Evolutionary conservation across 768 basidiomycete species (phyloP), one percentile per base, ranked within the genome.

Genomic region (Pleurotus ostreatus): DNA sequence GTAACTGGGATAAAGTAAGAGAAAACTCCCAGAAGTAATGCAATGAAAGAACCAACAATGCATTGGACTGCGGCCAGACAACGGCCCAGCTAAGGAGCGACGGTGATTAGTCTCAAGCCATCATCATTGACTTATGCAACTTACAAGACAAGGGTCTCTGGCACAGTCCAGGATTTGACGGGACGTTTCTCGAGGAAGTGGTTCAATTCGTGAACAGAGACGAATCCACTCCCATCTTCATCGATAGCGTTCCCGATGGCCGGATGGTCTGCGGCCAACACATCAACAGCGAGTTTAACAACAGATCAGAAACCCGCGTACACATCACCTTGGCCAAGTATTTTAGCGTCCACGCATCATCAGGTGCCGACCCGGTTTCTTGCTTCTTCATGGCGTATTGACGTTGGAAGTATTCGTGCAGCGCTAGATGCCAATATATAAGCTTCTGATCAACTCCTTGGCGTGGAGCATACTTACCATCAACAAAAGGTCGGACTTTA

Each of bases 331-430:
- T 62, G 20, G 61, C 55, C 5, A 64, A 51, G 51, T 62, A 60
- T 49, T 62, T 65, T 8, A 67, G 55, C 5, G 66, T 64, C 66
- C 66, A 67, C 12, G 47, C 44, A 39, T 66, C 65, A 16, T 47
- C 34, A 30, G 60, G 63, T 5, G 49, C 13, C 12, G 61, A 59
- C 30, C 55, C 60, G 1, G 40, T 44, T 34, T 37, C 30, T 23
- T 55, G 53, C 8, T 43, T 25, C 52, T 60, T 57, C 44, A 61
- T 52, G 0, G 49, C 49, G 43, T 59, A 62, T 45, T 55, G 51
- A 12, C 48, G 46, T 16, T 53, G 61, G 53, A 59, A 64, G 47
- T 61, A 55, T 18, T 63, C 59, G 18, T 60, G 61, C 0, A 63
- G 43, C 3, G 61, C 65, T 66, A 46, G 4, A 4, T 34, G 9